Percentiles rank a stretch among this genome's conserved stretches.
Evolutionary conservation across 805 yeast species (phyloP).

Genomic region (Candida peoriensis): DNA sequence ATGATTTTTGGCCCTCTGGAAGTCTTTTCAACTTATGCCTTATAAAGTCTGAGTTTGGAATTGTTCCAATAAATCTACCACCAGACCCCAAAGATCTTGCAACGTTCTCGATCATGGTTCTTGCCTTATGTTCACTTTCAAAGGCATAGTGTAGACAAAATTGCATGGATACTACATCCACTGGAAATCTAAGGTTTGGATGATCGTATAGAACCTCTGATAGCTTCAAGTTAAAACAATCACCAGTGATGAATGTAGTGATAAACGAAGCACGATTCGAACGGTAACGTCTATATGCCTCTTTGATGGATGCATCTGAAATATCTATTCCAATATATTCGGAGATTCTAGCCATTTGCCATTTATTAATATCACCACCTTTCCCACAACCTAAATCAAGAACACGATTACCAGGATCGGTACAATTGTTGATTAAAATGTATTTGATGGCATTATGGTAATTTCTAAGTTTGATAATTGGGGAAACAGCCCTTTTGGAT

Average conservation of each 20-base stretch:
- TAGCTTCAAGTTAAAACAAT: constrained; percentile 71
- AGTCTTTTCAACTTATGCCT: constrained; percentile 56
- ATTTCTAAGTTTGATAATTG: constrained; percentile 78
- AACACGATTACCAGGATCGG: constrained; percentile 49
- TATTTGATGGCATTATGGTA: constrained; percentile 92
- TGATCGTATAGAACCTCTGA: constrained; percentile 65
- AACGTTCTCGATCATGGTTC: constrained; percentile 68
- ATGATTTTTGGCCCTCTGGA: constrained; percentile 47
- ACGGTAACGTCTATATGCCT: constrained; percentile 73
- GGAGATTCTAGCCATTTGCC: constrained; percentile 66
- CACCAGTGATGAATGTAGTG: constrained; percentile 87
- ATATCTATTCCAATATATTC: constrained; percentile 90
- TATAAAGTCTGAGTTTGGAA: constrained; percentile 86
- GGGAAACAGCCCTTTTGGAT: constrained; percentile 64
- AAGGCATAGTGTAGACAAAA: constrained; percentile 95
- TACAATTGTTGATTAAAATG: constrained; percentile 70
- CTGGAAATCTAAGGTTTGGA: constrained; percentile 67
- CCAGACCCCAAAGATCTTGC: constrained; percentile 72
- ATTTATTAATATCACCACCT: constrained; percentile 94
- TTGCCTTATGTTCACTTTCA: constrained; percentile 75
- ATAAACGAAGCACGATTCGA: constrained; percentile 52
- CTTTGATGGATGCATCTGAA: constrained; percentile 80
- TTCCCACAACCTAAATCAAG: constrained; percentile 95
- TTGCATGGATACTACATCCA: constrained; percentile 85
- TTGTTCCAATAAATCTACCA: constrained; percentile 89